These are phyloP conservation scores for Trichoderma sp. DNA, from an alignment of 2,329 filamentous ascomycete species.

Conservation along the genomic window DNA sequence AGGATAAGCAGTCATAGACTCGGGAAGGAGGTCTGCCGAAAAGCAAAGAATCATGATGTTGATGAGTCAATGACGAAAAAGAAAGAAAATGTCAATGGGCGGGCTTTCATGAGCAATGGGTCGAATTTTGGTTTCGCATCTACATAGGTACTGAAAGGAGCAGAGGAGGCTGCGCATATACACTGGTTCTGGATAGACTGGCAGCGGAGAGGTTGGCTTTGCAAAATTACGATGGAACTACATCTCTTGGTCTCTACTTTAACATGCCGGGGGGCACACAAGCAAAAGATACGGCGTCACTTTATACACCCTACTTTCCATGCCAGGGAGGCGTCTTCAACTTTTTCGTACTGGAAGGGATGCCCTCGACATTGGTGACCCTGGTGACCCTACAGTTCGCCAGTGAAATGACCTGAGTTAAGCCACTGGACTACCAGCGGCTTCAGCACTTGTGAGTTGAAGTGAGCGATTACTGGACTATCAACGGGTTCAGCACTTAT, in stretches of 20 bases:
- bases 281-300: neutral
- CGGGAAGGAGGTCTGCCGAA: neutral
- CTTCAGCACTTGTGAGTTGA: neutral
- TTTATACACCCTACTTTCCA: constrained; percentile 4
- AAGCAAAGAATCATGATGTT: constrained; percentile 1
- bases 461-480: constrained; percentile 32
- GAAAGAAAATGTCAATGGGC: neutral
- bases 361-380: too few species aligned
- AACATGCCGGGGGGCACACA: neutral
- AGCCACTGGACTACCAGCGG: too few species aligned
- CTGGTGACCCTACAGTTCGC: too few species aligned
- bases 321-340: neutral
- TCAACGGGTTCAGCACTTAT: neutral
- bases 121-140: neutral
- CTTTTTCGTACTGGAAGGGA: too few species aligned
- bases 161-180: neutral
- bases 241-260: neutral
- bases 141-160: neutral
- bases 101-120: neutral
- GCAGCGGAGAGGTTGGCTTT: neutral
- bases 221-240: neutral
- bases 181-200: constrained; percentile 11
- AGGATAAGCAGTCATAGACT: constrained; percentile 26
- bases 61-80: constrained; percentile 17
- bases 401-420: too few species aligned